phyloP scores from a whole-genome alignment of 495 filamentous ascomycete genomes.

The Penicillium pancosmium region DNA sequence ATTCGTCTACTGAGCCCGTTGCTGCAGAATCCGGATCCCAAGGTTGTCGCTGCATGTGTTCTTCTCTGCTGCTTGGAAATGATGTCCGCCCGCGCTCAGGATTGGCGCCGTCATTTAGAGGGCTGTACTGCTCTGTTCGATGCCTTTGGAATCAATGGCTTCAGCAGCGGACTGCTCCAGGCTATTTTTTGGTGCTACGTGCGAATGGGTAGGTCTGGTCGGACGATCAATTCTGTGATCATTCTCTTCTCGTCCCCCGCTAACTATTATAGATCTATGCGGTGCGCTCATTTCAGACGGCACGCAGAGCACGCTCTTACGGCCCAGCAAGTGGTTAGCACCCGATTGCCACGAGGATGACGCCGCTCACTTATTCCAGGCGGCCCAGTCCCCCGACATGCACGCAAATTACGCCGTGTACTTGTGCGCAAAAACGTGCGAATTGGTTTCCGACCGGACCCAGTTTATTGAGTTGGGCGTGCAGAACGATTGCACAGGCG shows the following conservation, averaged over 20 bases:
- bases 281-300: constrained; percentile 51
- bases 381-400: constrained; percentile 37
- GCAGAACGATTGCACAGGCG: constrained; percentile 32
- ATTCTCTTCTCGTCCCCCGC: constrained; percentile 2
- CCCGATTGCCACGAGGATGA: constrained; percentile 33
- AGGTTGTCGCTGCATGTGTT: constrained; percentile 44
- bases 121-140: constrained; percentile 51
- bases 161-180: constrained; percentile 41
- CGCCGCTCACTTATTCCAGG: constrained; percentile 32
- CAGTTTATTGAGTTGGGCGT: constrained; percentile 39
- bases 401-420: constrained; percentile 53
- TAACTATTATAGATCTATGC: constrained; percentile 39
- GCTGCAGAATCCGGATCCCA: constrained; percentile 40
- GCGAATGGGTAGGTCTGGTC: constrained; percentile 40
- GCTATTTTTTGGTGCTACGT: constrained; percentile 56
- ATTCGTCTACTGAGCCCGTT: constrained; percentile 42
- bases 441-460: constrained; percentile 44
- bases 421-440: constrained; percentile 42
- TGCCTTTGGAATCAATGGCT: constrained; percentile 44
- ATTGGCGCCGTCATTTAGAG: constrained; percentile 52
- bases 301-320: constrained; percentile 44
- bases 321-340: constrained; percentile 44
- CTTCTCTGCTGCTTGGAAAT: constrained; percentile 50
- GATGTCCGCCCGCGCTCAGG: constrained; percentile 50
- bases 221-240: not conserved